phyloP scores from a whole-genome alignment of 176 grass and related monocot genomes.

The Avena eriantha region DNA sequence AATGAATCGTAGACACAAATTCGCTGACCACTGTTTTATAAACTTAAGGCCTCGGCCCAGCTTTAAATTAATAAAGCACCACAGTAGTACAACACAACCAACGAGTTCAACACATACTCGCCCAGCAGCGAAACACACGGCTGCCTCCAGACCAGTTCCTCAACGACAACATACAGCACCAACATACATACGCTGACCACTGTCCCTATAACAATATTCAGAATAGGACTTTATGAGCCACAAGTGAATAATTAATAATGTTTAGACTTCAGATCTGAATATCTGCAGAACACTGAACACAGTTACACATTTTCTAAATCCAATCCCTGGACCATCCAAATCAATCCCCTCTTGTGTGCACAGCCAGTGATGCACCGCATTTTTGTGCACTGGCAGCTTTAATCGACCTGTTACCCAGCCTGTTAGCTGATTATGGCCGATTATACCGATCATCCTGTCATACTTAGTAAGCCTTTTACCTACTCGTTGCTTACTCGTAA shows the following conservation, averaged over 20 bases:
- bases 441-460: not conserved
- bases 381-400: not conserved
- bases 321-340: not conserved
- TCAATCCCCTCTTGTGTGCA: not conserved
- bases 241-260: constrained; percentile 2
- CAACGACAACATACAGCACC: too few relatives aligned
- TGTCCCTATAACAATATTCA: constrained; percentile 1
- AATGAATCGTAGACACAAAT: not conserved
- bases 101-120: too few relatives aligned
- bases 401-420: too few relatives aligned
- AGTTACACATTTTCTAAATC: constrained; percentile 1
- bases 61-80: too few relatives aligned
- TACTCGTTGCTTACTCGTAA: not conserved
- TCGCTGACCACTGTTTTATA: not conserved
- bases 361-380: not conserved
- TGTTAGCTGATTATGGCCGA: not conserved
- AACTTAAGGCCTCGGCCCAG: too few relatives aligned
- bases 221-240: not conserved
- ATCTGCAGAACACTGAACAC: not conserved
- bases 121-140: too few relatives aligned
- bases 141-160: too few relatives aligned
- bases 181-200: not conserved
- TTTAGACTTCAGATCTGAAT: not conserved
- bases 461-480: not conserved
- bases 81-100: too few relatives aligned